Conservation (phyloP, 2,329 filamentous ascomycete species). For the Trichoderma pleuroti region DNA sequence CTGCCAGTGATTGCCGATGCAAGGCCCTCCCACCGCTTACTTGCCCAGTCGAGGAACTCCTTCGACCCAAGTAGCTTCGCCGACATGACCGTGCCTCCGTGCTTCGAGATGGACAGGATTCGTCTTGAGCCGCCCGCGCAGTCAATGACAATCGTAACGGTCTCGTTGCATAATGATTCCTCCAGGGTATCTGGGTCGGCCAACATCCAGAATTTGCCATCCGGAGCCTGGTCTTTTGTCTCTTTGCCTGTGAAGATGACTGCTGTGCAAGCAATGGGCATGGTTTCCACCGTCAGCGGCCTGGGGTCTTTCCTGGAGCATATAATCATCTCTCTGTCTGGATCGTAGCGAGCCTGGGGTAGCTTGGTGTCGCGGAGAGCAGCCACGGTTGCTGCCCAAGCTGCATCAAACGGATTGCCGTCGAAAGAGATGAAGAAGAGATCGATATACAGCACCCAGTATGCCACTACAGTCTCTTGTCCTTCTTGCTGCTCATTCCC, state of each 20-base stretch:
- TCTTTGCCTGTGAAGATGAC: slow-evolving; percentile 70
- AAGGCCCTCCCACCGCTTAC: slow-evolving; percentile 37
- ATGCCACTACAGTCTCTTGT: slow-evolving; percentile 64
- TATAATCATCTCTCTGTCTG: slow-evolving; percentile 72
- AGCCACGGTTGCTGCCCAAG: slow-evolving; percentile 79
- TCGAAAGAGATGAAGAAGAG: slow-evolving; percentile 92
- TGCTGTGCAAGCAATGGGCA: slow-evolving; percentile 75
- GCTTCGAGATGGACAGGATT: slow-evolving; percentile 75
- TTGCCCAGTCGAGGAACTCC: slow-evolving; percentile 44
- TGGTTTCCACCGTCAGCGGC: slow-evolving; percentile 56
- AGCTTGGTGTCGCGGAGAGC: slow-evolving; percentile 75
- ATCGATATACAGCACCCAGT: slow-evolving; percentile 94
- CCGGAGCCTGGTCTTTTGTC: slow-evolving; percentile 39
- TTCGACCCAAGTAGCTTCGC: slow-evolving; percentile 62
- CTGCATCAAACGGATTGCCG: slow-evolving; percentile 86
- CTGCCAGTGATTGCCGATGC: slow-evolving; percentile 31
- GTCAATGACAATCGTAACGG: slow-evolving; percentile 79
- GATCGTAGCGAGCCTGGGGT: slow-evolving; percentile 78
- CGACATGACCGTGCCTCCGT: slow-evolving; percentile 70
- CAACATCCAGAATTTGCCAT: slow-evolving; percentile 67
- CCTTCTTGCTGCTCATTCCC: slow-evolving; percentile 28
- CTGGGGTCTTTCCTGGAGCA: slow-evolving; percentile 61
- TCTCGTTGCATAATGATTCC: slow-evolving; percentile 78
- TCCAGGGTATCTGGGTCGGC: slow-evolving; percentile 88
- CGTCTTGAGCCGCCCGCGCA: slow-evolving; percentile 48